Base-by-base conservation (phyloP, 306 rosid genomes). In the Gleditsia sinensis region DNA sequence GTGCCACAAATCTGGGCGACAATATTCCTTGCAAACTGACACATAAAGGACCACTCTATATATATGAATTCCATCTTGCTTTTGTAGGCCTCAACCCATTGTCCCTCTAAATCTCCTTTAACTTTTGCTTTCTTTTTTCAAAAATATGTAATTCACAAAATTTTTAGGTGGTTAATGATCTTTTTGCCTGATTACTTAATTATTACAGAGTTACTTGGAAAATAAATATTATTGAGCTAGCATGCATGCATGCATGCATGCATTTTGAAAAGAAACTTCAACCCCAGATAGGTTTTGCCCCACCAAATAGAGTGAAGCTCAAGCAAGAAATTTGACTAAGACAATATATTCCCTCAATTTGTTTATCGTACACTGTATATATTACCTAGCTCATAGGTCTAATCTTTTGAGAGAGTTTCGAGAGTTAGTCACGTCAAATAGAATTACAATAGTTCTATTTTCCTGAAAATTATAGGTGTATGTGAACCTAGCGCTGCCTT, bases 1-100 rank as follows among this genome's bases (percentile, higher is more conserved):
- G 30, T 79, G 70, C 83, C 71, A 73, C 83, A 73, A 79, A 66
- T 66, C 71, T 58, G 5, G 79, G 70, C 65, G 83, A 73, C 83
- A 57, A 79, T 79, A 79, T 79, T 72, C 83, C 79, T 73, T 30
- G 57, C 32, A 46, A 73, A 79, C 75, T 58, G 79, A 66, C 75
- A 57, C 71, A 16, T n/a, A n/a, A n/a, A 66, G 51, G 20, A 67
- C 25, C 62, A 24, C 69, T 63, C 77, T 71, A 60, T 7, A 5
- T 7, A 5, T 56, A 28, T 33, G 28, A 25, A n/a, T 53, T 14
- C 60, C 7, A 45, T 33, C 7, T 39, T 69, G 20, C 48, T 60
- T 46, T 7, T 68, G 16, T 56, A 74, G 53, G 71, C 75, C 30
- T 76, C 68, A 25, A 43, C 33, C 75, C 30, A 42, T 45, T 60